Percentiles rank a stretch among this genome's conserved stretches.
phyloP scores from a whole-genome alignment of 176 grass and related monocot species.

The Carex kokanica region DNA sequence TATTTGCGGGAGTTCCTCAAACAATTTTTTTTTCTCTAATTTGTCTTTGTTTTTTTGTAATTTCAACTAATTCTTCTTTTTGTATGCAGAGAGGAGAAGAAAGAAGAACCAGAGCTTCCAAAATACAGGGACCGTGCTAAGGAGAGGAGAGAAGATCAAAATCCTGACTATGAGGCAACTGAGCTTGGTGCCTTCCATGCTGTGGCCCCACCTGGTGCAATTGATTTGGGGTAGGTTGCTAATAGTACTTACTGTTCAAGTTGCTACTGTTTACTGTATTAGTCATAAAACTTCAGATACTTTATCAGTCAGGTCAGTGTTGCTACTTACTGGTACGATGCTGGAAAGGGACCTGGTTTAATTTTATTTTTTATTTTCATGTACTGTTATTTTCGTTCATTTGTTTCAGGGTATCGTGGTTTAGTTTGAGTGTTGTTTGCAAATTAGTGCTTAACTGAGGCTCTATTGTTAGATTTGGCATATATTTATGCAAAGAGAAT shows the following conservation, averaged over 20 bases:
- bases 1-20: not conserved
- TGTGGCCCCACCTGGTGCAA: constrained; percentile 79
- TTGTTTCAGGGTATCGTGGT: not conserved
- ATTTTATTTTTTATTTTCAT: not conserved
- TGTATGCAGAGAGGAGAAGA: constrained; percentile 81
- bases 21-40: not conserved
- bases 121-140: constrained; percentile 91
- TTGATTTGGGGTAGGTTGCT: constrained; percentile 64
- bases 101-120: constrained; percentile 67
- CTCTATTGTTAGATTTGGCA: not conserved
- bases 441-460: no score
- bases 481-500: not conserved
- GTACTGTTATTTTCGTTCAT: not conserved
- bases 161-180: constrained; percentile 92
- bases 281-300: not conserved
- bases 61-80: not conserved
- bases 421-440: not conserved
- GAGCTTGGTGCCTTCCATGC: constrained; percentile 99
- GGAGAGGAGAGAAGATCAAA: constrained; percentile 97
- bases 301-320: not conserved
- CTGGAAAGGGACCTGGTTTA: not conserved
- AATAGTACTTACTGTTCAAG: not conserved
- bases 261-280: not conserved
- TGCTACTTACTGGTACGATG: not conserved
- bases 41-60: constrained; percentile 1